Percentiles rank a stretch among this genome's conserved stretches.
Conservation (phyloP, 208 protist species). For the Acanthamoeba polyphaga region DNA sequence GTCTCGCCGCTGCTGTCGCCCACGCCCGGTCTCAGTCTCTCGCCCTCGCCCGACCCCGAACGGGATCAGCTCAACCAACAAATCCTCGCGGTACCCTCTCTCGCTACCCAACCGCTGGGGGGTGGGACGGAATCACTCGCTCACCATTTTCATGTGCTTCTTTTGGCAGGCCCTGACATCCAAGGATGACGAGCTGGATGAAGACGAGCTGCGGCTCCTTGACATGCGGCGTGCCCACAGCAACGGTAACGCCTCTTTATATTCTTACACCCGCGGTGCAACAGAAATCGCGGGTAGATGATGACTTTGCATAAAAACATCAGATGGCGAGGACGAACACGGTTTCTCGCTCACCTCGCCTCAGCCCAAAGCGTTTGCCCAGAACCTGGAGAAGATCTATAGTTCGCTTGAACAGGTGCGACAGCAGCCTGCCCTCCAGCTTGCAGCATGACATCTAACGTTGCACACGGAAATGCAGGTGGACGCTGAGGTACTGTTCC, state of each 20-base stretch:
- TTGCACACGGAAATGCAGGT: not conserved
- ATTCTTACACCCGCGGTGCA: not conserved
- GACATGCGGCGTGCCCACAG: not conserved
- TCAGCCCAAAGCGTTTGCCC: slow-evolving; percentile 6
- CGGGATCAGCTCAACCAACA: not conserved
- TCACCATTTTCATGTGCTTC: no score
- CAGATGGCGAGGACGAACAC: not conserved
- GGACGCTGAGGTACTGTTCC: not conserved
- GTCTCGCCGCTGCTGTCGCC: slow-evolving; percentile 10
- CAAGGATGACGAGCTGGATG: not conserved
- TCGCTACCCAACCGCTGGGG: not conserved
- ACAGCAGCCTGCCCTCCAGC: not conserved
- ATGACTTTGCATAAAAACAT: not conserved
- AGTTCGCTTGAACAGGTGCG: slow-evolving; percentile 8
- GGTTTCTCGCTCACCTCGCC: slow-evolving; percentile 23
- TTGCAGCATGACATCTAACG: no score
- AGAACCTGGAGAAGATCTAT: slow-evolving; percentile 47
- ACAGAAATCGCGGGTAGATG: not conserved
- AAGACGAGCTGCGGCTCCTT: not conserved
- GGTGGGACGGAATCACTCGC: no score
- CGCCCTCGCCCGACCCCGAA: slow-evolving; percentile 24
- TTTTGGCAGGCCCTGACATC: not conserved
- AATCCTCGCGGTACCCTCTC: not conserved
- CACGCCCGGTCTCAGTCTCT: not conserved
- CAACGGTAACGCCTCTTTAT: not conserved